Conservation (phyloP, 495 filamentous ascomycete species). For the Podospora comata region DNA sequence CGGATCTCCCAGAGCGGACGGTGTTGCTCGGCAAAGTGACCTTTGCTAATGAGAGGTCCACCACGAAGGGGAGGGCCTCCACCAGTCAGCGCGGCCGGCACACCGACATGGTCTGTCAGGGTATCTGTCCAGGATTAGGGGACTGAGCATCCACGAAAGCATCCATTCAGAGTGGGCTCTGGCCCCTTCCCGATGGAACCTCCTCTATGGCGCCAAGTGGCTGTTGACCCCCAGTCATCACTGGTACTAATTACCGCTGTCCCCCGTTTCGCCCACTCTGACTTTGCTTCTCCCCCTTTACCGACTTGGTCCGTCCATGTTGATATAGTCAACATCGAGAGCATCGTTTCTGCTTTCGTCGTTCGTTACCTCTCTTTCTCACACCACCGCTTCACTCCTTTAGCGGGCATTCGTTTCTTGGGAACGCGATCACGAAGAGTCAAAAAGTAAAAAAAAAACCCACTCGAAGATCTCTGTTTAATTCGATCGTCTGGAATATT, state of each 20-base stretch:
- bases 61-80: conserved; percentile 21
- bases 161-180: conserved; percentile 17
- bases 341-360: conserved; percentile 52
- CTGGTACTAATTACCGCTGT: conserved; percentile 27
- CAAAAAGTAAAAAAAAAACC: conserved; percentile 24
- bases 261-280: conserved; percentile 20
- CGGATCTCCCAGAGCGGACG: conserved; percentile 7
- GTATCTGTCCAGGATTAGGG: conserved; percentile 9
- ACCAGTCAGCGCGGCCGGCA: conserved; percentile 26
- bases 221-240: conserved; percentile 20
- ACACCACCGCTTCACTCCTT: conserved; percentile 94
- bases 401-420: conserved; percentile 80
- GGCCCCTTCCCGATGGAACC: conserved; percentile 19
- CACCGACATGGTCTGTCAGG: conserved; percentile 19
- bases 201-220: conserved; percentile 28
- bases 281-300: conserved; percentile 37
- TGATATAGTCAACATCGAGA: conserved; percentile 50
- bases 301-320: conserved; percentile 41
- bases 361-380: conserved; percentile 43
- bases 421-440: conserved; percentile 36
- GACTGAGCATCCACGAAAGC: conserved; percentile 15
- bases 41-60: conserved; percentile 32
- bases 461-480: conserved; percentile 17
- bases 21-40: conserved; percentile 17
- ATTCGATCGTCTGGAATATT: conserved; percentile 16